Conservation (phyloP, 805 yeast species). For the Saccharomyces eubayanus region DNA sequence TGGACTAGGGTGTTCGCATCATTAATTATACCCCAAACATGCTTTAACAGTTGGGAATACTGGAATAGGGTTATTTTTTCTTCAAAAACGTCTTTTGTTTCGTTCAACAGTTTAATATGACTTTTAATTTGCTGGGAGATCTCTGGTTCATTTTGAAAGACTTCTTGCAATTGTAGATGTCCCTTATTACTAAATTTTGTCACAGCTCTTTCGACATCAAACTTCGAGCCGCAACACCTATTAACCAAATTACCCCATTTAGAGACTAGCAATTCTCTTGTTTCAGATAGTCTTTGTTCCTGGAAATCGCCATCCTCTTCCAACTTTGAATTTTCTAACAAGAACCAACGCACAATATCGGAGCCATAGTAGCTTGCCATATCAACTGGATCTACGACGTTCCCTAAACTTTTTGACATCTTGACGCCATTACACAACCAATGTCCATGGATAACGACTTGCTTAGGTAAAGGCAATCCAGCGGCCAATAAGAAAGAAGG, state of each 20-base stretch:
- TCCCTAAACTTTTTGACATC: constrained; percentile 90
- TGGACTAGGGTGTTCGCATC: constrained; percentile 63
- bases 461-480: constrained; percentile 56
- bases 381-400: constrained; percentile 86
- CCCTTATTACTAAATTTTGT: constrained; percentile 16
- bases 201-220: constrained; percentile 44
- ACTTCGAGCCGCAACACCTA: constrained; percentile 65
- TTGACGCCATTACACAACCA: constrained; percentile 87
- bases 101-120: constrained; percentile 31
- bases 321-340: constrained; percentile 67
- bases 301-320: constrained; percentile 75
- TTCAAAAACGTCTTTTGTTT: constrained; percentile 35
- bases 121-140: constrained; percentile 16
- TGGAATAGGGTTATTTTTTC: constrained; percentile 39
- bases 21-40: constrained; percentile 52
- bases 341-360: constrained; percentile 67
- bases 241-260: constrained; percentile 75
- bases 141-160: constrained; percentile 4
- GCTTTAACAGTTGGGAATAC: constrained; percentile 46
- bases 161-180: constrained; percentile 2
- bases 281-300: constrained; percentile 41
- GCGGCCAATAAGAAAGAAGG: constrained; percentile 87
- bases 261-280: constrained; percentile 63
- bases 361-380: constrained; percentile 54
- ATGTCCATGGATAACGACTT: constrained; percentile 84